Conservation (phyloP, 2,329 filamentous ascomycete species). For the Aspergillus tubingensis region DNA sequence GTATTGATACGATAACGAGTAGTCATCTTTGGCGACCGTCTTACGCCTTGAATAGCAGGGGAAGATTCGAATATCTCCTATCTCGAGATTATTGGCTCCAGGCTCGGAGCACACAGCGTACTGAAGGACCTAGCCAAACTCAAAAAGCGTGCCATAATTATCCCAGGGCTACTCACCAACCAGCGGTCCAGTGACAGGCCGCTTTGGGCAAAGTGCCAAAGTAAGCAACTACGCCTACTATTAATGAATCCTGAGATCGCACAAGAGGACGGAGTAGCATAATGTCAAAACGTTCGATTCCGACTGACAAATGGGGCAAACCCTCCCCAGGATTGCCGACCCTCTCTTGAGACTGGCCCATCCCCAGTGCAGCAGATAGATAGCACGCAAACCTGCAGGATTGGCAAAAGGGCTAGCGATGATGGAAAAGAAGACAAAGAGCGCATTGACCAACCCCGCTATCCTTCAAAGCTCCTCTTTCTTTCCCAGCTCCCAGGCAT, state of each 20-base stretch:
- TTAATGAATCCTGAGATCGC: not conserved
- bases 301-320: not conserved
- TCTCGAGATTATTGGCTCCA: not conserved
- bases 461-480: not conserved
- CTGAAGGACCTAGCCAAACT: conserved; percentile 1
- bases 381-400: conserved; percentile 7
- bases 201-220: not conserved
- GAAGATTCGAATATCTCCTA: conserved; percentile 3
- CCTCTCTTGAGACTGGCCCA: not conserved
- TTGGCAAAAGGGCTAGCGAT: not conserved
- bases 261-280: not conserved
- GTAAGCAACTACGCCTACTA: not conserved
- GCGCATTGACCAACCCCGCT: conserved; percentile 9
- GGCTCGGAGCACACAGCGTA: not conserved
- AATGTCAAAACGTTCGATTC: not conserved
- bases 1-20: not conserved
- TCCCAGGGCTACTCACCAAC: not conserved
- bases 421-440: not conserved
- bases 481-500: conserved; percentile 2
- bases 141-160: not conserved
- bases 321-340: not conserved
- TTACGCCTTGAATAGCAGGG: not conserved
- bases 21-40: not conserved
- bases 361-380: not conserved
- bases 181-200: not conserved